A percentile compares a stretch with the other conserved stretches of the same genome.
These are phyloP conservation scores for Mycosphaerella arachidis DNA, from an alignment of 2,329 filamentous ascomycete species.

Conservation along the genomic window DNA sequence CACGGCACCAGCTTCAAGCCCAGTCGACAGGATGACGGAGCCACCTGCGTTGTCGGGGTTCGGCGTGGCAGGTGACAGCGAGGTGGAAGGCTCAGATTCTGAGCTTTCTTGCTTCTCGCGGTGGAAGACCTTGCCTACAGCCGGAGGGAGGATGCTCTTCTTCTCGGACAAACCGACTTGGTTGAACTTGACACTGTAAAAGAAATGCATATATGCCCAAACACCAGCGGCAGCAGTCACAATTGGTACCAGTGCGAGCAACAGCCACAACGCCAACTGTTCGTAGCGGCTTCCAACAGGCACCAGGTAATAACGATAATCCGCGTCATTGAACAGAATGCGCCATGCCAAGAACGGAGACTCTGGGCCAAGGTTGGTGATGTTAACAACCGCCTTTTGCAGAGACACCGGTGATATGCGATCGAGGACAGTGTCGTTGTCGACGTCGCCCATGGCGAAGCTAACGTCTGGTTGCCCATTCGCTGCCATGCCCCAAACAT, in stretches of 20 bases:
- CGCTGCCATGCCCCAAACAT: constrained; percentile 63
- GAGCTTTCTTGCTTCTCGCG: constrained; percentile 26
- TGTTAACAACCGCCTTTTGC: constrained; percentile 54
- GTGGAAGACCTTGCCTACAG: constrained; percentile 20
- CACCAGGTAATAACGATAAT: constrained; percentile 48
- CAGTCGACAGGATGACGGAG: constrained; percentile 22
- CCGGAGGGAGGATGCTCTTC: constrained; percentile 34
- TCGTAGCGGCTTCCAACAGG: constrained; percentile 51
- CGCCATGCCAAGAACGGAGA: constrained; percentile 54
- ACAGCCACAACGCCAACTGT: constrained; percentile 52
- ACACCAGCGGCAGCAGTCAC: constrained; percentile 48
- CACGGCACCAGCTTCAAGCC: constrained; percentile 23
- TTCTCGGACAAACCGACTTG: constrained; percentile 52
- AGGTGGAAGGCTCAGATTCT: constrained; percentile 12
- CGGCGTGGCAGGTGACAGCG: constrained; percentile 7
- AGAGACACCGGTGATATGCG: constrained; percentile 58
- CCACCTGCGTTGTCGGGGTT: constrained; percentile 13
- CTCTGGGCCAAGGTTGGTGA: constrained; percentile 50
- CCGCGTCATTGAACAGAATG: constrained; percentile 53
- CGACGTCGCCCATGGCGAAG: constrained; percentile 57
- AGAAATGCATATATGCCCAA: constrained; percentile 56
- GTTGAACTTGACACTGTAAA: constrained; percentile 62
- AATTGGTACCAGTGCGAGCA: constrained; percentile 53
- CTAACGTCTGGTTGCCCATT: constrained; percentile 59
- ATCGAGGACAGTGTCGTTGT: constrained; percentile 57